Base-by-base conservation (phyloP, 2,329 filamentous ascomycete species). In the Alternaria tenuissima region DNA sequence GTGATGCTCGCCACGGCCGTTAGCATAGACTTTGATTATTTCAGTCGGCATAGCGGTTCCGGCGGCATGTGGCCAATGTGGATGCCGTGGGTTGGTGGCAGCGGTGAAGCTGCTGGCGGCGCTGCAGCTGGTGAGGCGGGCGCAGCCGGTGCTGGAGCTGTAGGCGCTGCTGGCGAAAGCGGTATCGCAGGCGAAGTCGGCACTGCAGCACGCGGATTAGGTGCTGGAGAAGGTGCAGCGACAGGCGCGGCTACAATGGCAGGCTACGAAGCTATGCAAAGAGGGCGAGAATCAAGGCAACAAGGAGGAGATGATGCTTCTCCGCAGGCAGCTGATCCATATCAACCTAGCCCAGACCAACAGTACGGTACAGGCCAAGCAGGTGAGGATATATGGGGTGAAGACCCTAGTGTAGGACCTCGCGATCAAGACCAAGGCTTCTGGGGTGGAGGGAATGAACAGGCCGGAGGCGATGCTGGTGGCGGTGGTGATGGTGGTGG, bases 1-100 rank as follows among this genome's bases (percentile, higher is more conserved):
- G 83, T 89, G 26, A 89, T 89, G 87, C 81, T 90, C 8, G 87
- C 88, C 9, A 88, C 87, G 0, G 88, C 88, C 7, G 87, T 89
- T 12, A 87, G 82, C 57, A 83, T 89, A 47, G 88, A 90, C 68
- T 89, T 89, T 61, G 88, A 90, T 71, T 90, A 89, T 75, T 90
- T 90, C 77, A 89, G 86, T 59, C 81, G 87, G 2, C 86, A 89
- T 63, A 87, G 85, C 54, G 74, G 79, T 18, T 72, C 78, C 73
- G 82, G 43, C 80, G 83, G 66, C 55, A 70, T 78, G 61, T 72
- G 69, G 66, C 75, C 75, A 39, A 81, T 88, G 75, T 87, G 86
- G 20, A 68, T 88, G 71, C 87, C 87, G 0, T 69, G 88, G 51
- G 68, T 73, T 16, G 78, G 77, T 18, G 67, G 67, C 4, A 41